phyloP scores from a whole-genome alignment of 2,329 filamentous ascomycete genomes.

The Sarocladium kiliense region DNA sequence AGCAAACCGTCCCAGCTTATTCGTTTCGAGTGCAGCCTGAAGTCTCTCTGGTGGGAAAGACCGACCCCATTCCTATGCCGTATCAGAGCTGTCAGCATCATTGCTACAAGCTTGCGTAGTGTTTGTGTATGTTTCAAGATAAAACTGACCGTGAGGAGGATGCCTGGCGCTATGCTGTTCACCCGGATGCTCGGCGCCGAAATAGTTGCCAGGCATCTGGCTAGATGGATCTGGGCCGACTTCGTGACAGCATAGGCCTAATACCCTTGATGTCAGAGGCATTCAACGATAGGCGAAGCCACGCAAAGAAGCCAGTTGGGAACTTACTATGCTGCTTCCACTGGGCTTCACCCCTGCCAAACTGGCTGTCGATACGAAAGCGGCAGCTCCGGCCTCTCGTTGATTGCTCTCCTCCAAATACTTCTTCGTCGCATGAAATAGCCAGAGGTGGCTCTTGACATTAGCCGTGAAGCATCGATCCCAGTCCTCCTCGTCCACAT shows the following conservation, averaged over 20 bases:
- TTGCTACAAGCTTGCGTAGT: no score
- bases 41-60: constrained; percentile 54
- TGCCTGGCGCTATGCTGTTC: constrained; percentile 52
- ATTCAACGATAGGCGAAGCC: no score
- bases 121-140: neutral
- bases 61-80: constrained; percentile 54
- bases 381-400: constrained; percentile 27
- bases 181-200: constrained; percentile 52
- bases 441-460: constrained; percentile 56
- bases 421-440: constrained; percentile 49
- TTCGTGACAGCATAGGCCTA: constrained; percentile 41
- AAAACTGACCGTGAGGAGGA: constrained; percentile 40
- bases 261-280: neutral
- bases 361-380: constrained; percentile 60
- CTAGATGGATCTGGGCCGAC: constrained; percentile 60
- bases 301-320: neutral
- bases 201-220: constrained; percentile 47
- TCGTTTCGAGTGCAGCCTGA: constrained; percentile 45
- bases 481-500: constrained; percentile 52
- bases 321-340: constrained; percentile 51
- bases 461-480: constrained; percentile 56
- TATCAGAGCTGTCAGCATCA: constrained; percentile 6
- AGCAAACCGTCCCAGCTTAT: constrained; percentile 54
- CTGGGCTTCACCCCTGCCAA: constrained; percentile 59
- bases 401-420: constrained; percentile 48